phyloP scores from a whole-genome alignment of 2,329 filamentous ascomycete species.

The Daldinia sp. region DNA sequence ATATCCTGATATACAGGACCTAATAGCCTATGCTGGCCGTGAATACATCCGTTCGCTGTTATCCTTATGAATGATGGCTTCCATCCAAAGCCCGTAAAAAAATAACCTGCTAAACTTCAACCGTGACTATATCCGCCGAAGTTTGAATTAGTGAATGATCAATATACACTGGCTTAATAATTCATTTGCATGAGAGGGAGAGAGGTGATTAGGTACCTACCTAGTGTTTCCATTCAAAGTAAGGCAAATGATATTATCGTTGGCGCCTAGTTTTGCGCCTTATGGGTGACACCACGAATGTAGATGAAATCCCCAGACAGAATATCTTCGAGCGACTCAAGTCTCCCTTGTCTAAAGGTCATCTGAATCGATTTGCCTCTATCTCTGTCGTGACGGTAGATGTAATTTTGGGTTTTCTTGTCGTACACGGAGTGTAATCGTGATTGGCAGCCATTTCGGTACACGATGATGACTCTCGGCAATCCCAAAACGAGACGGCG shows the following conservation, averaged over 20 bases:
- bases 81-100: background rate
- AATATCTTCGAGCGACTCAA: background rate
- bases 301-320: background rate
- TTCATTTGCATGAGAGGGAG: background rate
- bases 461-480: constrained; percentile 6
- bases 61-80: background rate
- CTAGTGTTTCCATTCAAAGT: background rate
- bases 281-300: background rate
- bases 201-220: background rate
- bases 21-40: background rate
- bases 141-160: background rate
- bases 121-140: background rate
- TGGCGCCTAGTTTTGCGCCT: background rate
- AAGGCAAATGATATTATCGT: background rate
- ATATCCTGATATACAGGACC: background rate
- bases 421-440: constrained; percentile 26
- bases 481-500: background rate
- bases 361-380: constrained; percentile 14
- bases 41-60: background rate
- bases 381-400: constrained; percentile 25
- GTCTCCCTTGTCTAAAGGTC: background rate
- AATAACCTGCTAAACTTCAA: background rate
- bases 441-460: background rate
- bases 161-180: background rate
- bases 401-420: background rate